Evolutionary conservation across 768 basidiomycete genomes (phyloP), one percentile per base, ranked within the genome.

Genomic region (Boletus insuetus): DNA sequence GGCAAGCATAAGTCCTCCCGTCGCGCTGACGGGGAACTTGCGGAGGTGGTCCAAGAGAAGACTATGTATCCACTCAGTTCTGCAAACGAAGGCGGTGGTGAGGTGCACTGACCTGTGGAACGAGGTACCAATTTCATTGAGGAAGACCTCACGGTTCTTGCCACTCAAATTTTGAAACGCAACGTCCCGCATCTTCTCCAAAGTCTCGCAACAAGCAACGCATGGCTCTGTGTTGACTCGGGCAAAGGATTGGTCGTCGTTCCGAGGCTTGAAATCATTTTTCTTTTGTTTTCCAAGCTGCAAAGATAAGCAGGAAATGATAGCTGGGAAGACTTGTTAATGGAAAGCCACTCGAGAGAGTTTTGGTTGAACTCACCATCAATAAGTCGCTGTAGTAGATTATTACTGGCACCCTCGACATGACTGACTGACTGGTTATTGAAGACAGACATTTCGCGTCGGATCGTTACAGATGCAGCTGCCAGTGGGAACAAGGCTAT

Each of bases 1-100:
- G 22, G 97, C 96, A 39, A 99, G 86, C 92, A 98, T 96, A 49
- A 99, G 76, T 16, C 96, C 97, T 40, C 97, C 97, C 1, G 94
- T 94, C 1, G 95, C 94, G 61, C 89, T 97, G 50, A 99, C 94
- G 3, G 94, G 91, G 75, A 98, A 98, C 73, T 93, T 98, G 66
- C 90, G 89, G 53, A 97, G 78, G 68, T 99, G 97, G 39, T 98
- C 97, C 46, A 99, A 79, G 7, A 99, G 80, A 13, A 95, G 79
- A 55, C 96, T 97, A 46, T 9, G 1, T 19, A 26, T 39, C 22
- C 17, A 22, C 47, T 66, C 44, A 70, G 46, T 17, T 39, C 20
- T 19, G 59, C 24, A 56, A 51, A 40, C 7, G 19, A 44, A 47
- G 35, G 22, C 19, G 17, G 40, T 22, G 55, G 35, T 17, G 43